Evolutionary conservation across 2,329 filamentous ascomycete species (phyloP).

Genomic region (Paraphaeosphaeria minitans): DNA sequence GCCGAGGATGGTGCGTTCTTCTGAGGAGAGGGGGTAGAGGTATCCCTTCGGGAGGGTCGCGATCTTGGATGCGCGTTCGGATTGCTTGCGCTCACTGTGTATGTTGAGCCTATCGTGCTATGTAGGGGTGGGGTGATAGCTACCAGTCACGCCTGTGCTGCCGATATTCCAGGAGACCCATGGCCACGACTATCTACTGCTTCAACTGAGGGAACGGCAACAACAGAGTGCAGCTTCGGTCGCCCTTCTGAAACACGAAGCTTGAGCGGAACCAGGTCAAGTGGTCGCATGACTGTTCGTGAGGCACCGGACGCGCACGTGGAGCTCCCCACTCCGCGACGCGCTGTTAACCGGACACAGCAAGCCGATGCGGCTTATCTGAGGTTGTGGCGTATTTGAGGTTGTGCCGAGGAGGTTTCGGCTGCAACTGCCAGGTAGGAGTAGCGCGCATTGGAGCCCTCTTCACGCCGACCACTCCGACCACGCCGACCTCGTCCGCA

Average conservation of each 20-base stretch:
- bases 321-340: not conserved
- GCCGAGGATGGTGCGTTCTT: constrained; percentile 71
- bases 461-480: not conserved
- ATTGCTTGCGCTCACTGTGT: constrained; percentile 76
- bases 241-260: constrained; percentile 7
- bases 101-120: constrained; percentile 19
- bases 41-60: constrained; percentile 69
- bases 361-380: constrained; percentile 12
- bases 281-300: constrained; percentile 10
- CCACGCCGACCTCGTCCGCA: not conserved
- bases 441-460: not conserved
- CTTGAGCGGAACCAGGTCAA: constrained; percentile 15
- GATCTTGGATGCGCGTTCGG: constrained; percentile 73
- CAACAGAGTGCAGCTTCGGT: not conserved
- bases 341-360: constrained; percentile 1
- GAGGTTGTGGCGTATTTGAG: constrained; percentile 18
- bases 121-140: constrained; percentile 33
- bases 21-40: constrained; percentile 65
- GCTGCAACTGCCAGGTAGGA: constrained; percentile 23
- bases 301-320: constrained; percentile 3
- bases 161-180: constrained; percentile 68
- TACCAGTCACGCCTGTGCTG: constrained; percentile 75
- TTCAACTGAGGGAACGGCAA: not conserved
- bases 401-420: constrained; percentile 20
- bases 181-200: constrained; percentile 41